Evolutionary conservation across 2,329 filamentous ascomycete genomes (phyloP), one percentile per base, ranked within the genome.

Genomic region (Penicillium sp.): DNA sequence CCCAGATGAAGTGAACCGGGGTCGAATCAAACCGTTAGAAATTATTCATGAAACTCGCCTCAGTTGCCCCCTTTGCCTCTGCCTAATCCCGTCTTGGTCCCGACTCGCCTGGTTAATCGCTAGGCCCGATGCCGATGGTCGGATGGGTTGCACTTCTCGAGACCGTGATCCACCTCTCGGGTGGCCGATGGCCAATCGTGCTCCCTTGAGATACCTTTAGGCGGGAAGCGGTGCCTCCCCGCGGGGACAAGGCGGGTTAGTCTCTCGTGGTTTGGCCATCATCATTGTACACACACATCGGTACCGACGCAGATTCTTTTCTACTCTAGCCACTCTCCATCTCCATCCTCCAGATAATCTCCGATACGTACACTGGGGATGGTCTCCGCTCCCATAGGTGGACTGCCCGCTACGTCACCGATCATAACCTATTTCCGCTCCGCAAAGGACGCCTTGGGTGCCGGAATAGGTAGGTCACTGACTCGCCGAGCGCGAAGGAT

Each of bases 341-440:
- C 23, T 16, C 26, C 42, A 10, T n/a, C 26, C 42, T 29, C 42
- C 42, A 45, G 16, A 45, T 45, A 45, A 45, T 45, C 24, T 45
- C 42, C 42, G 42, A 45, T 45, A 26, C n/a, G n/a, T n/a, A n/a
- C n/a, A n/a, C 33, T 45, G 42, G 42, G 42, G 42, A 45, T 31
- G 24, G 42, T 16, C 39, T 43, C 42, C 26, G 26, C 42, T 9
- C 3, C 3, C 16, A 24, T 24, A 5, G n/a, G 19, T n/a, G 37
- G 11, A 14, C 14, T 23, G 21, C n/a, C 40, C 21, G 19, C 40
- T 45, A 45, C 42, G 42, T 45, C 42, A 45, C 42, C 8, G 42
- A 21, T 45, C 18, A 19, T 8, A 14, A 21, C 10, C 10, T 5
- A 14, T 8, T 42, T n/a, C 5, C 7, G 16, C 40, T 18, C 19